Evolutionary conservation across 495 filamentous ascomycete species (phyloP).

Genomic region (Lichina pygmaea): DNA sequence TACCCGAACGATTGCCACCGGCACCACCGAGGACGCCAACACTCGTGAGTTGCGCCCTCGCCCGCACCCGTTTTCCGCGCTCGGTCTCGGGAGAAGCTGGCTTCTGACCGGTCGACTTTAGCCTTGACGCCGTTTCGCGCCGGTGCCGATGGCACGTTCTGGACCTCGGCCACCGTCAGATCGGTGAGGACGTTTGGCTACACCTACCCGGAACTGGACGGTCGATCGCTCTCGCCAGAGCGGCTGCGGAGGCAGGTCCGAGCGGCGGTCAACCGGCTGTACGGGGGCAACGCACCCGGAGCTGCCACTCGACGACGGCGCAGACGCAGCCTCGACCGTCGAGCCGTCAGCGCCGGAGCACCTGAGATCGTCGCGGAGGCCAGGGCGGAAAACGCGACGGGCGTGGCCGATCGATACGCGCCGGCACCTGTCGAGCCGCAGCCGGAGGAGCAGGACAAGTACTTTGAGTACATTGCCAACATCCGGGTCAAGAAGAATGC

Average conservation of each 20-base stretch:
- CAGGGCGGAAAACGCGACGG: not conserved
- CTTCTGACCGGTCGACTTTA: not conserved
- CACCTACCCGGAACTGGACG: slow-evolving; percentile 20
- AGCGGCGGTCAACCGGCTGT: slow-evolving; percentile 13
- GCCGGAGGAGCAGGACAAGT: slow-evolving; percentile 2
- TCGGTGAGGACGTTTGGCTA: slow-evolving; percentile 16
- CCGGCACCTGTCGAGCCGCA: not conserved
- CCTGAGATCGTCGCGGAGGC: not conserved
- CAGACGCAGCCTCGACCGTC: not conserved
- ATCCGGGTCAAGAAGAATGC: slow-evolving; percentile 27
- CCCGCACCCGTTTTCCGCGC: not conserved
- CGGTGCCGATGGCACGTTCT: slow-evolving; percentile 11
- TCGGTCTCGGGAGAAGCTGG: no score
- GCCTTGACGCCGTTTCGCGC: slow-evolving; percentile 18
- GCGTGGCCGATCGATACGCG: not conserved
- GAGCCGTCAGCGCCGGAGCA: not conserved
- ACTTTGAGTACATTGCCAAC: slow-evolving; percentile 34
- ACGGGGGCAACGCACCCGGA: slow-evolving; percentile 8
- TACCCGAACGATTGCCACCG: slow-evolving; percentile 23
- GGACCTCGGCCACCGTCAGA: slow-evolving; percentile 12
- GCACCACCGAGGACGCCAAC: slow-evolving; percentile 11
- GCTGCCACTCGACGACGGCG: not conserved
- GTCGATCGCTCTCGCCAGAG: slow-evolving; percentile 9
- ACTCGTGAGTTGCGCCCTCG: slow-evolving; percentile 8
- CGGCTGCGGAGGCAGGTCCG: slow-evolving; percentile 10